Percentiles rank a stretch among this genome's conserved stretches.
Evolutionary conservation across 2,329 filamentous ascomycete species (phyloP).

Genomic region (Pestalotiopsis sp.): DNA sequence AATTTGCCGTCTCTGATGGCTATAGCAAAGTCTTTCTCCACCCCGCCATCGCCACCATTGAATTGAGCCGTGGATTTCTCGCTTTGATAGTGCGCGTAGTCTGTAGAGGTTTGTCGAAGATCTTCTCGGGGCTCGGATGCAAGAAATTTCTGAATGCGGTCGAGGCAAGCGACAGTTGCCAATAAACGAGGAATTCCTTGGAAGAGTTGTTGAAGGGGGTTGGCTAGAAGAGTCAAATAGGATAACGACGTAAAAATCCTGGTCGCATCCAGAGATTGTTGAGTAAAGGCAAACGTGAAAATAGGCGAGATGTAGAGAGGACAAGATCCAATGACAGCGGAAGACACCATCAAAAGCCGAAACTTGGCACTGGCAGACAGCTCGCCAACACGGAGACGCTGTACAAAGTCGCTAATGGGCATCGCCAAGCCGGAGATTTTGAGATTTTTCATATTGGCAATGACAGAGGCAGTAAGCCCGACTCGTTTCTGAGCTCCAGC

Average conservation of each 20-base stretch:
- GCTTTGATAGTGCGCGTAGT: neutral
- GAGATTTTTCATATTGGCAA: constrained; percentile 44
- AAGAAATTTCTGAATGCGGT: constrained; percentile 42
- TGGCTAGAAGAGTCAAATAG: constrained; percentile 39
- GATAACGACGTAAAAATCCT: constrained; percentile 45
- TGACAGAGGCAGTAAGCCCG: constrained; percentile 32
- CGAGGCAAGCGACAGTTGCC: constrained; percentile 41
- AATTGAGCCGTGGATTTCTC: neutral
- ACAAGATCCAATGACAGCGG: constrained; percentile 31
- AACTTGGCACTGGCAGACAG: constrained; percentile 38
- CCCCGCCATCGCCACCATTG: neutral
- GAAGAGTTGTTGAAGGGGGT: constrained; percentile 42
- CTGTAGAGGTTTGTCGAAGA: constrained; percentile 18
- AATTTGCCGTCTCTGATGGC: constrained; percentile 31
- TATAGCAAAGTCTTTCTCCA: constrained; percentile 14
- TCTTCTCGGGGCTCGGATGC: constrained; percentile 29
- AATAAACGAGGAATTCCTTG: constrained; percentile 39
- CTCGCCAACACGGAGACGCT: constrained; percentile 38
- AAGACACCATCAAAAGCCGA: constrained; percentile 35
- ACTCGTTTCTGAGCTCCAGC: constrained; percentile 33
- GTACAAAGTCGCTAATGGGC: constrained; percentile 31
- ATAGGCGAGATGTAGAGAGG: constrained; percentile 24
- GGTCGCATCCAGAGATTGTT: constrained; percentile 25
- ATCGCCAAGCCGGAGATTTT: constrained; percentile 41
- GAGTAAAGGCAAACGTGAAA: constrained; percentile 34